Evolutionary conservation across 495 filamentous ascomycete genomes (phyloP), one percentile per base, ranked within the genome.

Genomic region (Amorphotheca resinae): DNA sequence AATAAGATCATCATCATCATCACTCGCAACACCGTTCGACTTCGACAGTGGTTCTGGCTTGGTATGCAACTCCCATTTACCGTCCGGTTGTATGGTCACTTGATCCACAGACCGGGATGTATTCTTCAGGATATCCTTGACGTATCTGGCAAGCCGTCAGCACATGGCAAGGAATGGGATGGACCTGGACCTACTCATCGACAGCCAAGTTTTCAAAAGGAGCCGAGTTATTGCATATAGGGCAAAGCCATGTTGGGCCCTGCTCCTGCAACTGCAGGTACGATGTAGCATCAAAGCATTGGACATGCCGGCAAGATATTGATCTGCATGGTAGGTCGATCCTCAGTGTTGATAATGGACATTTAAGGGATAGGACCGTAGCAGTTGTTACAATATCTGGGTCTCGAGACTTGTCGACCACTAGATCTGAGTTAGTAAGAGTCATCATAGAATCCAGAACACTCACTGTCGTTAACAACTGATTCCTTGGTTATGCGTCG

Each of bases 221-320:
- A 7, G 85, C 77, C 0, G 75, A 62, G 51, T 94, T 93, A 57
- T 78, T 85, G 63, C 91, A 98, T 20, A 94, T 79, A 6, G 91
- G 91, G 53, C 91, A 98, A 16, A 75, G 67, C 91, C 91, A 98
- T 9, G 87, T 89, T 16, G 91, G 89, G 0, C 84, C 88, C 65
- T 98, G 91, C 58, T 95, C 87, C 54, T 95, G 87, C 28, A 98
- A 58, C 51, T 94, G 85, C 11, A 98, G 67, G 51, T 94, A 98
- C 2, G 86, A 93, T 2, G 76, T 76, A n/a, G 80, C 91, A 60
- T 98, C 91, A 57, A 96, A 96, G 54, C 91, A 96, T 52, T 91
- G 85, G 31, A 88, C 87, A 62, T 98, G 91, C 6, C 71, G 81
- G 59, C 91, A 98, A 17, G 78, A 56, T 7, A 76, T 68, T 1